Conservation (phyloP, 225 moss, liverwort and hornwort genomes). For the Ulota crispa region DNA sequence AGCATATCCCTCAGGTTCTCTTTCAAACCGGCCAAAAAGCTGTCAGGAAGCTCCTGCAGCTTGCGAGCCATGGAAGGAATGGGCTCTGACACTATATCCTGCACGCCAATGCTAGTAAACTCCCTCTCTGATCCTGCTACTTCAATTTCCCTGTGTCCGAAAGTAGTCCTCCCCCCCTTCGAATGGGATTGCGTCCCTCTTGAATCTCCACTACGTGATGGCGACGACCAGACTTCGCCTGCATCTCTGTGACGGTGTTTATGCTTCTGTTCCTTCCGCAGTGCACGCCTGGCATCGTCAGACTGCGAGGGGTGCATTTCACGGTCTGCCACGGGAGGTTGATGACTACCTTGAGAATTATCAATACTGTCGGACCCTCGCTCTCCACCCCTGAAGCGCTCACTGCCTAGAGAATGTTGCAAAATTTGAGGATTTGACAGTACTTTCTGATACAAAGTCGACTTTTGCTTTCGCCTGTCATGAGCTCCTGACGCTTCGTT, state of each 20-base stretch:
- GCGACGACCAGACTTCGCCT: slow-evolving; percentile 84
- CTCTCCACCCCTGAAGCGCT: slow-evolving; percentile 63
- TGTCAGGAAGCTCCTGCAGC: slow-evolving; percentile 78
- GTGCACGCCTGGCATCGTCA: slow-evolving; percentile 55
- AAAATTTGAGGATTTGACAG: slow-evolving; percentile 66
- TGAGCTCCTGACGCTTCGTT: slow-evolving; percentile 54
- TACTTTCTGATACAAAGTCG: slow-evolving; percentile 69
- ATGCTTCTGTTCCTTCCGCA: slow-evolving; percentile 60
- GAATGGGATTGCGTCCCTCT: slow-evolving; percentile 68
- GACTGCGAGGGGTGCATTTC: slow-evolving; percentile 42
- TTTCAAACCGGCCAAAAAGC: slow-evolving; percentile 71
- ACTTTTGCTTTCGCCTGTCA: slow-evolving; percentile 66
- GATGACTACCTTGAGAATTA: slow-evolving; percentile 68
- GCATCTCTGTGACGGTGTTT: slow-evolving; percentile 57
- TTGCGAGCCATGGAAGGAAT: slow-evolving; percentile 78
- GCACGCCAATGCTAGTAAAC: slow-evolving; percentile 66
- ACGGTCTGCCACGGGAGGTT: slow-evolving; percentile 46
- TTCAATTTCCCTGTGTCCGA: slow-evolving; percentile 60
- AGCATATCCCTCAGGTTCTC: slow-evolving; percentile 82
- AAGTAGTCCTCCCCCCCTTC: slow-evolving; percentile 47
- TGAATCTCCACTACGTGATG: slow-evolving; percentile 72
- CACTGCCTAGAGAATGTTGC: slow-evolving; percentile 70
- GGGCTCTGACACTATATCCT: slow-evolving; percentile 82
- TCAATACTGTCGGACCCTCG: slow-evolving; percentile 58
- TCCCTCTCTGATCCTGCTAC: slow-evolving; percentile 59